These are phyloP conservation scores for Talaromyces nanjingensis DNA, from an alignment of 495 filamentous ascomycete species.

Conservation along the genomic window DNA sequence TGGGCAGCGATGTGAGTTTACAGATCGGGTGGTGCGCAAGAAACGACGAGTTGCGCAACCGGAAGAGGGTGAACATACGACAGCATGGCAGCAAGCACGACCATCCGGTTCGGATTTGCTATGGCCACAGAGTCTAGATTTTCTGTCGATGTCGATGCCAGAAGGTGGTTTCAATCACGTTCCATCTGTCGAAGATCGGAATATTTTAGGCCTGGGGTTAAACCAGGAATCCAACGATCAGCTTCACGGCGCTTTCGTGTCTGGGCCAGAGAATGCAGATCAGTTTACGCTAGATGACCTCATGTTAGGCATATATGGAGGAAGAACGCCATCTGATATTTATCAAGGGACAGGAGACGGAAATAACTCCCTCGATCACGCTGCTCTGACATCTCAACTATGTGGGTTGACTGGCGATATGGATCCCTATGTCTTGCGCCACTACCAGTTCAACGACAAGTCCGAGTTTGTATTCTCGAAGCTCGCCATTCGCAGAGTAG, in stretches of 20 bases:
- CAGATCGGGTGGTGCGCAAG: slow-evolving; percentile 1
- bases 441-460: neutral
- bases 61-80: neutral
- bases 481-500: slow-evolving; percentile 3
- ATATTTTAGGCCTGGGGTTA: neutral
- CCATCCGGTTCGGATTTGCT: neutral
- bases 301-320: neutral
- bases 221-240: neutral
- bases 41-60: neutral
- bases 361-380: neutral
- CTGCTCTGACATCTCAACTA: neutral
- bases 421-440: slow-evolving; percentile 4
- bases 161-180: neutral
- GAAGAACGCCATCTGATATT: neutral
- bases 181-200: neutral
- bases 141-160: neutral
- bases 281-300: slow-evolving; percentile 2
- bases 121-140: slow-evolving; percentile 2
- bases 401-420: slow-evolving; percentile 3
- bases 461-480: slow-evolving; percentile 2
- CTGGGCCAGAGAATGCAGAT: neutral
- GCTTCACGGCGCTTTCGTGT: neutral
- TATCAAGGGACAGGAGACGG: neutral
- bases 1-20: slow-evolving; percentile 4
- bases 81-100: neutral